Conservation (phyloP, 2,329 filamentous ascomycete species). For the Penicillium vulpinum region DNA sequence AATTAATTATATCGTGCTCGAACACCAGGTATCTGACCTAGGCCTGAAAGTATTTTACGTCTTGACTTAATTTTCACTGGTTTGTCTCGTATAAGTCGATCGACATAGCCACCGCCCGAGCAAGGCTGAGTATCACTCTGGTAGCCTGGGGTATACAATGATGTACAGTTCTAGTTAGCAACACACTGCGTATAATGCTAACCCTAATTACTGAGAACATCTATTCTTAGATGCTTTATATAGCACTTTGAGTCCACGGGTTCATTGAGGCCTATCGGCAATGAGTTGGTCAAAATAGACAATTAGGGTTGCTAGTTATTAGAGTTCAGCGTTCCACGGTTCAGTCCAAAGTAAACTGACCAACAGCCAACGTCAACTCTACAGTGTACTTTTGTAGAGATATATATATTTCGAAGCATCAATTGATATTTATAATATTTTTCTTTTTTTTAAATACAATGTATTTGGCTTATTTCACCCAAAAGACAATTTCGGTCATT, state of each 20-base stretch:
- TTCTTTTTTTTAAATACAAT: neutral
- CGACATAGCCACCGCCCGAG: neutral
- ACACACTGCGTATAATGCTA: neutral
- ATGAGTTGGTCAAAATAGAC: slow-evolving; percentile 3
- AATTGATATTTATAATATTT: neutral
- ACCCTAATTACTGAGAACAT: neutral
- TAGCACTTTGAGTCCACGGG: neutral
- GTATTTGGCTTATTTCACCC: neutral
- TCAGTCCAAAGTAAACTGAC: slow-evolving; percentile 7
- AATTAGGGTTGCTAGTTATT: slow-evolving; percentile 5
- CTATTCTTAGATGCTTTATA: neutral
- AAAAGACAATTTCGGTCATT: neutral
- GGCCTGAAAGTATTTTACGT: neutral
- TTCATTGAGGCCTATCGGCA: neutral
- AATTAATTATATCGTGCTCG: neutral
- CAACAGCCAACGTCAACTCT: slow-evolving; percentile 3
- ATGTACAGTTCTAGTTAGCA: neutral
- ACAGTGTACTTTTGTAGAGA: neutral
- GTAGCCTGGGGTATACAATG: neutral
- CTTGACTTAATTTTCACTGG: neutral
- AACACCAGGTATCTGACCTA: too few species aligned
- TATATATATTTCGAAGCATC: neutral
- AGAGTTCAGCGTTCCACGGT: slow-evolving; percentile 13
- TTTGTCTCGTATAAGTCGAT: neutral
- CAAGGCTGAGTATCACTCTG: neutral